A percentile compares a stretch with the other conserved stretches of the same genome.
These are phyloP conservation scores for Pyrus hybrid DNA, from an alignment of 331 rosid genomes.

Conservation along the genomic window DNA sequence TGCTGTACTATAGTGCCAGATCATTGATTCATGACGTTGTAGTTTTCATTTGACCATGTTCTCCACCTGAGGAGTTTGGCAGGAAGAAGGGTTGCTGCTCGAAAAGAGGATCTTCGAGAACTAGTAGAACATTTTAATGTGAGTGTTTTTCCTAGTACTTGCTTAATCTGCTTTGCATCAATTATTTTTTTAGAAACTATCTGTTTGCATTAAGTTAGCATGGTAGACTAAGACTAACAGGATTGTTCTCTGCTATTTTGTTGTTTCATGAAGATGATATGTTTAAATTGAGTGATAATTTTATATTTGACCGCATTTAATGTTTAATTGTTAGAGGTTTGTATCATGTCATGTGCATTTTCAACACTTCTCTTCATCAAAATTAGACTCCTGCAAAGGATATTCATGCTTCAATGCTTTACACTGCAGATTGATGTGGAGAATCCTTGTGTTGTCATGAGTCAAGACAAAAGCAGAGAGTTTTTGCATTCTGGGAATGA, in stretches of 20 bases:
- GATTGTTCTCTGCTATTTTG: neutral
- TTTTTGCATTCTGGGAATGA: conserved; percentile 92
- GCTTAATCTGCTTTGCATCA: neutral
- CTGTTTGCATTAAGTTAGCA: neutral
- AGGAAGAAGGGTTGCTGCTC: conserved; percentile 65
- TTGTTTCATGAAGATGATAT: neutral
- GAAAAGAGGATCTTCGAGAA: conserved; percentile 74
- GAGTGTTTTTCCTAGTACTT: conserved; percentile 23
- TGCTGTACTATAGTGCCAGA: neutral
- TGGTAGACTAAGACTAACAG: neutral
- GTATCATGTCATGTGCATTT: neutral
- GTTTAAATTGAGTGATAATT: neutral
- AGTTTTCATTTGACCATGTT: conserved; percentile 17
- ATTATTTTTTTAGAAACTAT: neutral
- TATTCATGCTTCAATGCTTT: conserved; percentile 6
- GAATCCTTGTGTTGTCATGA: conserved; percentile 94
- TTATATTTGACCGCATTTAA: neutral
- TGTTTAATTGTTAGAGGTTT: neutral
- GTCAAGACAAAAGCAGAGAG: conserved; percentile 95
- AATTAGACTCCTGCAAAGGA: neutral
- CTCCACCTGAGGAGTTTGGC: conserved; percentile 29
- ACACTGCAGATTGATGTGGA: conserved; percentile 83
- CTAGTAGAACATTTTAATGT: conserved; percentile 88
- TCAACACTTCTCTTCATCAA: neutral
- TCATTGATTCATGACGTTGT: neutral